Evolutionary conservation across 2,329 filamentous ascomycete genomes (phyloP), one percentile per base, ranked within the genome.

Genomic region (Albifimbria verrucaria): DNA sequence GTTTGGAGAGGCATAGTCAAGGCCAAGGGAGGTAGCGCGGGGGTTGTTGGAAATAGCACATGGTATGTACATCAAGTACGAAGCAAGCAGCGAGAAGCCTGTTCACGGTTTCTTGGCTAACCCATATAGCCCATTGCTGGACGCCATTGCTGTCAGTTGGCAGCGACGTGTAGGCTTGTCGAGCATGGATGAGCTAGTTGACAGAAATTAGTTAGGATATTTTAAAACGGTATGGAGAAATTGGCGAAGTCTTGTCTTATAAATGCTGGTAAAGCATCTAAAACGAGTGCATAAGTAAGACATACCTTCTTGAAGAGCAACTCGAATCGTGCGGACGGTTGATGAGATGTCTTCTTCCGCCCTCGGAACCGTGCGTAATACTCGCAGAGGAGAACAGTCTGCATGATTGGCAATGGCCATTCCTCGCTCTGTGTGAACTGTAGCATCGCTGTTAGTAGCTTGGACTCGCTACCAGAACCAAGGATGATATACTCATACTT

Each of bases 71-170:
- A 62, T 85, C 82, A 52, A 82, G 69, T 50, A 82, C 66, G 64
- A 84, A 82, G 66, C 80, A 85, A 15, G 76, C 77, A 28, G 77
- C 72, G n/a, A 83, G 68, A 24, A 85, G 72, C 42, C 82, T 77
- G 52, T 79, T 77, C 51, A 71, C 72, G 7, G 78, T 71, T 65
- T 86, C 82, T 48, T 68, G 65, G 45, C 77, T 67, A 41, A 83
- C 64, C 82, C 82, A 85, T 54, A 67, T 60, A 39, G 67, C 69
- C 82, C 82, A 85, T 46, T 69, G 70, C 53, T 67, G 66, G 26
- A 69, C 61, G 24, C 59, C 64, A 47, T 67, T 57, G 50, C 56
- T 57, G 7, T 52, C 54, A 47, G 54, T 53, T 20, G 61, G 57
- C 23, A 61, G 51, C 23, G 62, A 50, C 43, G 53, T 53, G 52